Base-by-base conservation (phyloP, 768 basidiomycete genomes). In the Polyporus arcularius region DNA sequence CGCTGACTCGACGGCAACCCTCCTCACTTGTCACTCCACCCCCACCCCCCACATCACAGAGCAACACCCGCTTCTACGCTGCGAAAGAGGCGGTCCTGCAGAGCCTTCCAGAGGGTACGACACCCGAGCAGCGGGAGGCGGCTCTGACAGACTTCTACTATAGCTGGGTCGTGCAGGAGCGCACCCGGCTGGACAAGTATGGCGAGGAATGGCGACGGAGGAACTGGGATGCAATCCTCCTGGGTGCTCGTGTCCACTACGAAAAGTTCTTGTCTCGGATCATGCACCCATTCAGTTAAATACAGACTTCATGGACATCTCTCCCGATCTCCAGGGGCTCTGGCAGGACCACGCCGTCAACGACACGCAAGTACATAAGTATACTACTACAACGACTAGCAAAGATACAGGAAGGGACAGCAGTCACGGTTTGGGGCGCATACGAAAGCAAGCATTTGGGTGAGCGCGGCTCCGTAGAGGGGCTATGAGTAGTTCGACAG, bases 21-120 rank as follows among this genome's bases (percentile, higher is more conserved):
- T 39, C 28, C 31, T 5, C n/a, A 6, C 18, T 67, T n/a, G 12
- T 26, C 26, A 21, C 35, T 41, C 46, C 47, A 18, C 7, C 14
- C 43, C 4, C 15, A 5, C 35, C 16, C 45, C 45, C 21, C 32
- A 2, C 7, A 10, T 30, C 18, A n/a, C 67, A 94, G 92, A 90
- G 84, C 70, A 94, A 94, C 70, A 78, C 80, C 10, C 86, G 92
- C n/a, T 94, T 92, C 70, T 85, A 90, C 69, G 78, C 81, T 9
- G 90, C 85, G 38, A 90, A 88, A 73, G 73, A 80, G 26, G 79
- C 83, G 10, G 76, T 85, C 21, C 77, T 92, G 12, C 69, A 77
- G 9, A 79, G 84, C 55, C 78, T 90, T 30, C 86, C 87, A 0
- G 69, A 77, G 9, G 72, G 78, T 2, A 75, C 82, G 8, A 76